Base-by-base conservation (phyloP, 108 stramenopile species). In the Skeletonema costatum region DNA sequence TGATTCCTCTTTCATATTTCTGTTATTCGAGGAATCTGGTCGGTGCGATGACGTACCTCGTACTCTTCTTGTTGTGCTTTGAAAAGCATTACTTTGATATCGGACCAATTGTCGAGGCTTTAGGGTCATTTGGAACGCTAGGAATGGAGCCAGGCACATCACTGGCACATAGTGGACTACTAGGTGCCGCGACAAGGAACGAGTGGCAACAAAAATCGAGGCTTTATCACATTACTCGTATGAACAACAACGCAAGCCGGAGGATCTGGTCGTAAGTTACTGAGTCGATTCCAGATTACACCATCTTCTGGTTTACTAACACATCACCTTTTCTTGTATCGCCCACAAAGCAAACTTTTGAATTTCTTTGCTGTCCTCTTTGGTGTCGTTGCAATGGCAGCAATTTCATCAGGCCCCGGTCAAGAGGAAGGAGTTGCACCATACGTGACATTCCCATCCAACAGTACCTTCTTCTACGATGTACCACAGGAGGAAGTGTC, bases 21-120 rank as follows among this genome's bases (percentile, higher is more conserved):
- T 65, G 63, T 32, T 73, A 25, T 42, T 44, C 72, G 29, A 66
- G 36, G 41, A 80, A 80, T 44, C 16, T 53, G n/a, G 19, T 60
- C 7, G 73, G 73, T 16, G 75, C 59, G 11, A 41, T 75, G 21
- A 32, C 69, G n/a, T 80, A 70, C 53, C 4, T 70, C n/a, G 21
- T 75, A 3, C 65, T 80, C n/a, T 33, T 25, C 17, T 4, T 33
- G 21, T 14, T 76, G 42, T 70, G 56, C 13, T 68, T 44, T 60
- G 39, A 70, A 17, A 50, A 75, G 1, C 58, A 5, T 12, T 76
- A 17, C 25, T 53, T 68, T 35, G 75, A 70, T 53, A 16, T 38
- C 7, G 51, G 25, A 11, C 51, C 44, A 33, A 56, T 69, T 7
- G 48, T 69, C 1, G 68, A 69, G 33, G 53, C 29, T 16, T 29